Base-by-base conservation (phyloP, 2,329 filamentous ascomycete genomes). In the Aspergillus quadrilineatus region DNA sequence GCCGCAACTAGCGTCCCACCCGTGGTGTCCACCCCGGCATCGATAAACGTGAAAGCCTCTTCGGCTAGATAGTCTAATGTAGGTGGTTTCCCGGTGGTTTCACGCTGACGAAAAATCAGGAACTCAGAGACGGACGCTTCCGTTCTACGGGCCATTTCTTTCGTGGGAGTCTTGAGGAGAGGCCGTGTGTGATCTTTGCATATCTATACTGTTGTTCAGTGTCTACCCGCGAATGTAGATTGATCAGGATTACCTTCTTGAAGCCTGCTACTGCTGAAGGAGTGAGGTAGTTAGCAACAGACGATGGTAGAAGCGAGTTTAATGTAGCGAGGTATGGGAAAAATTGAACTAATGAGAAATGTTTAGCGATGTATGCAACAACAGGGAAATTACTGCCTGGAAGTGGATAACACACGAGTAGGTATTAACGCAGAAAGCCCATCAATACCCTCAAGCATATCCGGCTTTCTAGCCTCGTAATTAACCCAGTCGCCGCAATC, bases 11-110 rank as follows among this genome's bases (percentile, higher is more conserved):
- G 57, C 0, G 79, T 79, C 49, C 83, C 79, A 26, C 78, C 78
- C 0, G 80, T 82, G 0, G 81, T 83, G 55, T 83, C 79, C 8
- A 82, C 80, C 0, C 80, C 81, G 0, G 80, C 81, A 14, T 39
- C 32, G 17, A 49, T 49, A 22, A 49, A 49, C 1, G 34, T 28
- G 22, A 39, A 37, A 2, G 47, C 26, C n/a, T 49, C 47, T 17
- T 49, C 47, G 6, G 34, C 14, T 9, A 49, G 47, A 4, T 49
- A 37, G 9, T 49, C 10, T 28, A 46, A 15, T n/a, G 44, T 49
- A 7, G 47, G 47, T 3, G 17, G 15, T 4, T 39, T 30, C 10
- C 15, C 47, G 6, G 4, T 26, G 0, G 17, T 15, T 28, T 39
- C 17, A 9, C 7, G 47, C 10, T 5, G 7, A 26, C 37, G 32